Conservation (phyloP, 2,329 filamentous ascomycete species). For the Hymenoscyphus fraxineus region DNA sequence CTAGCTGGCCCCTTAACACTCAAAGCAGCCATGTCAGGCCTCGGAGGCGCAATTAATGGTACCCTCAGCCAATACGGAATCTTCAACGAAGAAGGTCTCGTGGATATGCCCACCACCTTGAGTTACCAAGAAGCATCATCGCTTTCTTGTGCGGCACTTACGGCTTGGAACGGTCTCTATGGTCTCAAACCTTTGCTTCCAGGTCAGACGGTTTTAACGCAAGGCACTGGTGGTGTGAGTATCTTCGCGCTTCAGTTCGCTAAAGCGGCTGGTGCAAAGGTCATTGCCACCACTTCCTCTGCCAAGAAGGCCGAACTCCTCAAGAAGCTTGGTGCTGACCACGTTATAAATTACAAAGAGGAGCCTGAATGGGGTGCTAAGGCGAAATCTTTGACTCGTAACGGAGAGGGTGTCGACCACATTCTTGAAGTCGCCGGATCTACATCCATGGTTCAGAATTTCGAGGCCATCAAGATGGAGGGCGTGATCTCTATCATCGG, state of each 20-base stretch:
- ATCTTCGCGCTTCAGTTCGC: slow-evolving; percentile 40
- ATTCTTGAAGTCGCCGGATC: slow-evolving; percentile 44
- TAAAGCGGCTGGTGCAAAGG: slow-evolving; percentile 39
- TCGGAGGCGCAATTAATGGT: slow-evolving; percentile 52
- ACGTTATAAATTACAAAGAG: slow-evolving; percentile 44
- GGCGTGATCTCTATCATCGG: slow-evolving; percentile 41
- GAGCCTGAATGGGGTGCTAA: slow-evolving; percentile 39
- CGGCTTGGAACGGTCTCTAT: slow-evolving; percentile 56
- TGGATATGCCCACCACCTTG: slow-evolving; percentile 51
- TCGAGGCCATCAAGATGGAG: slow-evolving; percentile 40
- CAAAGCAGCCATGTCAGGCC: slow-evolving; percentile 40
- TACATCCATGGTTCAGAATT: slow-evolving; percentile 39
- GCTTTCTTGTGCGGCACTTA: slow-evolving; percentile 49
- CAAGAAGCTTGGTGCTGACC: slow-evolving; percentile 40
- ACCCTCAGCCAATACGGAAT: slow-evolving; percentile 47
- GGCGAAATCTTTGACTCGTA: slow-evolving; percentile 37
- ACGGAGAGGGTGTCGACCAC: slow-evolving; percentile 39
- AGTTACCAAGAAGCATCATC: slow-evolving; percentile 46
- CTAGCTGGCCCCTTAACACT: slow-evolving; percentile 26
- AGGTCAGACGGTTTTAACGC: slow-evolving; percentile 39
- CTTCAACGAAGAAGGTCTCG: slow-evolving; percentile 55
- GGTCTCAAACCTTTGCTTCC: slow-evolving; percentile 40
- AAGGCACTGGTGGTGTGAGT: slow-evolving; percentile 43
- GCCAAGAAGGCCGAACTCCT: slow-evolving; percentile 37
- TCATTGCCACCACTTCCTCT: slow-evolving; percentile 42